These are phyloP conservation scores for Picea abies DNA, from an alignment of 83 land plant genomes.

Conservation along the genomic window DNA sequence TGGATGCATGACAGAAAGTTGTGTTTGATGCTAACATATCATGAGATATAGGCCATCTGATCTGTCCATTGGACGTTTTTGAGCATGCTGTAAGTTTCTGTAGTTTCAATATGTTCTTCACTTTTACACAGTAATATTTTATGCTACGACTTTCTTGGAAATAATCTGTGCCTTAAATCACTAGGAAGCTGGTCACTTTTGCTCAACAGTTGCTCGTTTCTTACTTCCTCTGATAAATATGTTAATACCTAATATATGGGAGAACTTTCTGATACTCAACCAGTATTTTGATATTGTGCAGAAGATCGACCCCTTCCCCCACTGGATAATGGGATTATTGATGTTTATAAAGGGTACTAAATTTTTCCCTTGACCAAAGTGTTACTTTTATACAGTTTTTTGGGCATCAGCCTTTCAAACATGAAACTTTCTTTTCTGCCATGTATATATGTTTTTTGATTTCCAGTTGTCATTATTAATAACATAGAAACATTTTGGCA, in stretches of 20 bases:
- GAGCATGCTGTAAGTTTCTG: background rate
- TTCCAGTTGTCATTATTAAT: background rate
- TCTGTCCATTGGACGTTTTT: background rate
- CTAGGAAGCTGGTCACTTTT: background rate
- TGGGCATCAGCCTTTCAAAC: background rate
- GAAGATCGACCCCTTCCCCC: conserved; percentile 37
- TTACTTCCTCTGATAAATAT: background rate
- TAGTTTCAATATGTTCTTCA: background rate
- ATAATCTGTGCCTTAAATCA: background rate
- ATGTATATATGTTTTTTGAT: too few relatives aligned
- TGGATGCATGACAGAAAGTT: background rate
- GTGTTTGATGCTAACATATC: background rate
- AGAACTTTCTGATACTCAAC: background rate
- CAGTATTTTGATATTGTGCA: conserved; percentile 20
- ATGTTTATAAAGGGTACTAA: conserved; percentile 82
- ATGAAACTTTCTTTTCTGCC: background rate
- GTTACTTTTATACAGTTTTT: background rate
- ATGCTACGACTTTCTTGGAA: background rate
- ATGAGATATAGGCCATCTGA: background rate
- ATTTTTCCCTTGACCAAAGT: background rate
- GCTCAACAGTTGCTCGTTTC: background rate
- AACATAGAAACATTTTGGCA: background rate
- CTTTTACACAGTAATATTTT: background rate
- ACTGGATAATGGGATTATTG: conserved; percentile 38
- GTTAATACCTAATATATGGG: background rate